Evolutionary conservation across 805 yeast genomes (phyloP).

Genomic region (Wickerhamiella spandovensis): DNA sequence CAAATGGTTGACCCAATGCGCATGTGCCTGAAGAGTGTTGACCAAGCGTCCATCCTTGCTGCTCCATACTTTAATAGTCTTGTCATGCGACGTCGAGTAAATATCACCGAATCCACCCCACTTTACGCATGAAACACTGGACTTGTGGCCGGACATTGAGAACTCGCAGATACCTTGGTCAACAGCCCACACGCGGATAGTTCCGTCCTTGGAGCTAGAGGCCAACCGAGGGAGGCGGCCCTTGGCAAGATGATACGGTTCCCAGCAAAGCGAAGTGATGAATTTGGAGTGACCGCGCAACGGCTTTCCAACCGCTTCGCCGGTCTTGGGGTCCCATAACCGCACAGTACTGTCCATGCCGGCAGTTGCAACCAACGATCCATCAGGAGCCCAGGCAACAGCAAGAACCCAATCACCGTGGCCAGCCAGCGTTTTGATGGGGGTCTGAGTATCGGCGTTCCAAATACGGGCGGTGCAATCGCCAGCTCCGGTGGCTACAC

Average conservation of each 20-base stretch:
- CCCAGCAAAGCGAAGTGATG: slow-evolving; percentile 87
- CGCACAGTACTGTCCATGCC: slow-evolving; percentile 85
- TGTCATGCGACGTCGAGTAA: slow-evolving; percentile 88
- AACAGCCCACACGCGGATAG: slow-evolving; percentile 82
- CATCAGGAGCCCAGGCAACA: slow-evolving; percentile 86
- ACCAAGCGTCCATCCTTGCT: slow-evolving; percentile 61
- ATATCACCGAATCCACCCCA: slow-evolving; percentile 88
- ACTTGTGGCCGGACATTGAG: slow-evolving; percentile 77
- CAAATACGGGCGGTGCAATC: slow-evolving; percentile 91
- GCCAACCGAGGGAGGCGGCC: slow-evolving; percentile 49
- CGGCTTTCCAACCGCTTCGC: slow-evolving; percentile 60
- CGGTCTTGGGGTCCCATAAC: slow-evolving; percentile 72
- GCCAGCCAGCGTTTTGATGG: slow-evolving; percentile 64
- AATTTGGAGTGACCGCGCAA: slow-evolving; percentile 76
- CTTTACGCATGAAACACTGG: slow-evolving; percentile 86
- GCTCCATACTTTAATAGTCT: slow-evolving; percentile 88
- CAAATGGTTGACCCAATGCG: slow-evolving; percentile 95
- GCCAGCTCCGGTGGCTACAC: slow-evolving; percentile 92
- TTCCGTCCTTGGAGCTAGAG: slow-evolving; percentile 84
- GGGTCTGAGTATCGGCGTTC: slow-evolving; percentile 95
- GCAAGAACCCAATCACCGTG: slow-evolving; percentile 91
- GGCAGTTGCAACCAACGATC: slow-evolving; percentile 84
- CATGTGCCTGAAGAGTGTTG: slow-evolving; percentile 74
- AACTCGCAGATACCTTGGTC: slow-evolving; percentile 47
- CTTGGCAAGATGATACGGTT: slow-evolving; percentile 68